Conservation (phyloP, 73 alveolate genomes). For the Effrenium voratum region DNA sequence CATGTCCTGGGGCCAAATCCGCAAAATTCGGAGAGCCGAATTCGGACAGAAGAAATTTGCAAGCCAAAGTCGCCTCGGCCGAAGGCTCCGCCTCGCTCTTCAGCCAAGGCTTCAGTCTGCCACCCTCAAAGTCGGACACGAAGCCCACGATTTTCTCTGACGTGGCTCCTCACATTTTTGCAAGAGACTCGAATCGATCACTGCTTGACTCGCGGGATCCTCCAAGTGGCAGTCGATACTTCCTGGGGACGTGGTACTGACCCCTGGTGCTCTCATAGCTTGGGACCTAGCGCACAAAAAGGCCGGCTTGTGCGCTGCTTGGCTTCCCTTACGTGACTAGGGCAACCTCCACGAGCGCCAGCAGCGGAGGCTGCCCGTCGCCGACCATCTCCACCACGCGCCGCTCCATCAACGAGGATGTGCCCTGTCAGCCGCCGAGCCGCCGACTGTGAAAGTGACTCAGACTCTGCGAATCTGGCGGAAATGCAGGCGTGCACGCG, state of each 20-base stretch:
- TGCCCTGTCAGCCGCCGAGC: background rate
- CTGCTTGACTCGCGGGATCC: background rate
- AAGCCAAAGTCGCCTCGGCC: background rate
- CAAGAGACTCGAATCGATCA: too few species aligned
- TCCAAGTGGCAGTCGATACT: constrained; percentile 41
- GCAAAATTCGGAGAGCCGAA: background rate
- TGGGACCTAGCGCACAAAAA: too few species aligned
- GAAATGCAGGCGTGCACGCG: constrained; percentile 70
- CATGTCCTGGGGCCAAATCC: constrained; percentile 12
- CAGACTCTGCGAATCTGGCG: background rate
- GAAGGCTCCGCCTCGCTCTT: constrained; percentile 81
- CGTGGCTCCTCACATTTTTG: background rate
- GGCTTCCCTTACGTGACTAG: background rate
- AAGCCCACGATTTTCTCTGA: constrained; percentile 62
- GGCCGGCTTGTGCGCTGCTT: too few species aligned
- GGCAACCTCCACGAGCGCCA: constrained; percentile 43
- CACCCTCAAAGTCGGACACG: constrained; percentile 50
- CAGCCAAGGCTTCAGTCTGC: constrained; percentile 62
- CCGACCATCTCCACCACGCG: constrained; percentile 60
- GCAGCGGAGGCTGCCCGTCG: constrained; percentile 23
- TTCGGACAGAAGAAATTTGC: background rate
- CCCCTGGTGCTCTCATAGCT: constrained; percentile 30
- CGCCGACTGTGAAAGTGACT: background rate
- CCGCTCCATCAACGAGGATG: constrained; percentile 32
- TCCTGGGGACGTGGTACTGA: constrained; percentile 72